Base-by-base conservation (phyloP, 2,329 filamentous ascomycete species). In the Aspergillus neoniger region DNA sequence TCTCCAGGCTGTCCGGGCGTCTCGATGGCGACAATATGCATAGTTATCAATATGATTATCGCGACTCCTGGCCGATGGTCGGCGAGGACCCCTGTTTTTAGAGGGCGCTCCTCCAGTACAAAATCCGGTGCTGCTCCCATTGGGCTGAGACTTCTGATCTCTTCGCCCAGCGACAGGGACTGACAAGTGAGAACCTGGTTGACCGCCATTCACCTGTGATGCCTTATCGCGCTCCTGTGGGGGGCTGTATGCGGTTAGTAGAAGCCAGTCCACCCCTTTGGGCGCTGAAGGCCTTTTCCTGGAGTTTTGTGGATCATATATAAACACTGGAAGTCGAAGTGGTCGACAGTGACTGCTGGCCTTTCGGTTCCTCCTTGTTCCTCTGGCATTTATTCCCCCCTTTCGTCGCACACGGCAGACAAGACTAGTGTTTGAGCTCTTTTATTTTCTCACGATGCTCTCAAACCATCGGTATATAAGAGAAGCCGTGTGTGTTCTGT, bases 201-300 rank as follows among this genome's bases (percentile, higher is more conserved):
- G 41, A 62, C 63, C 62, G 47, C 49, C 47, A 62, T 63, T 64
- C 54, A 52, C 59, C 60, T 61, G 68, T 63, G 25, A 69, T 63
- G 63, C 61, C 69, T 70, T 72, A 70, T 70, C 69, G 54, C 65
- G 52, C 65, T 58, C 17, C 47, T 58, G 23, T 65, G 61, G 69
- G 62, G 61, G 10, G 41, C 19, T 44, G 41, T 12, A 23, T 44
- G 41, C 14, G 41, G 41, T 44, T 44, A 36, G 41, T 44, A 44
- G 41, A 23, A 23, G 21, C 44, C 14, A 49, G 47, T n/a, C 47
- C 32, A 50, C 25, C 47, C 28, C 47, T 30, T 50, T 17, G 47
- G 47, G 47, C 47, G 25, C 47, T 30, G 47, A 32, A 17, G 7
- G 25, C 25, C 47, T 28, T 50, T 28, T 9, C 10, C 39, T n/a